Evolutionary conservation across 2,329 filamentous ascomycete genomes (phyloP), one percentile per base, ranked within the genome.

Genomic region (Colletotrichum sp.): DNA sequence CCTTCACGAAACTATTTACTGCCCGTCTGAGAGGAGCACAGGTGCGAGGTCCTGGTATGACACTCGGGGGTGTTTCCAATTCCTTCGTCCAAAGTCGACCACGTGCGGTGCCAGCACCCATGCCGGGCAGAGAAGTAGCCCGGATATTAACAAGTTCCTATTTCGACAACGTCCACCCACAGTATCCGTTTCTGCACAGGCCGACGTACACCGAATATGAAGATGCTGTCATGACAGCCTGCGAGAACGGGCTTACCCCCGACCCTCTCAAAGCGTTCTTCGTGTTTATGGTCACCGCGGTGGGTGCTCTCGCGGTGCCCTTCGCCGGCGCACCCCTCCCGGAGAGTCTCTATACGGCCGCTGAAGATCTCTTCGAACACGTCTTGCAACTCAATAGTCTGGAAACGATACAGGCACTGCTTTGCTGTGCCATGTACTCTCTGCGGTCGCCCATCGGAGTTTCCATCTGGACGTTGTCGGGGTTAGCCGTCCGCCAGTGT

Each of bases 401-500:
- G 6, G 77, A 82, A 71, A 71, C 79, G 0, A 81, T 83, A 43
- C 80, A 83, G 64, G 81, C 78, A 4, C 72, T 83, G 6, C 75
- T 83, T n/a, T 82, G 80, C 55, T 83, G 68, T 70, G 81, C 81
- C 2, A 77, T 81, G 36, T 81, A 80, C 76, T 81, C 81, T 36
- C 64, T 83, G 21, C 61, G 82, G 63, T 81, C 81, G 1, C 66
- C 78, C 0, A 76, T 68, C 4, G 82, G 82, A 7, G 69, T 80
- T 39, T 82, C 81, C 0, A 67, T 77, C 9, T 84, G 82, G 82
- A 81, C 79, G 67, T 64, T 83, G 2, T 79, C 82, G 6, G 82
- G 82, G 2, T 32, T 83, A 32, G 82, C 83, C 12, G 63, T 84
- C 2, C 79, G 83, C 9, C 81, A 83, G 34, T 84, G 82, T 64